phyloP scores from a whole-genome alignment of 805 yeast genomes.

The Tetrapisispora fleetii region DNA sequence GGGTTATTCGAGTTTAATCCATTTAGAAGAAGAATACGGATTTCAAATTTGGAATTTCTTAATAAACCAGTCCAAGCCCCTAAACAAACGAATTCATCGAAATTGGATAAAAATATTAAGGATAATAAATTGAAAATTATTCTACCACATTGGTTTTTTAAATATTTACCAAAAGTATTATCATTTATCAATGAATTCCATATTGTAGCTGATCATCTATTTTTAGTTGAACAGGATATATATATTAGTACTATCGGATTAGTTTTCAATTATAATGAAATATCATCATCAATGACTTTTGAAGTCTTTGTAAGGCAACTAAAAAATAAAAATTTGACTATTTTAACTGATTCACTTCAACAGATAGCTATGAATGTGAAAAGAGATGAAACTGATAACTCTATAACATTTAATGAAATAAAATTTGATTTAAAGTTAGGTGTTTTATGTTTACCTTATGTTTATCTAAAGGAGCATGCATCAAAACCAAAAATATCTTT shows the following conservation, averaged over 20 bases:
- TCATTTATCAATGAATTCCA: background rate
- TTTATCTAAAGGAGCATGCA: conserved; percentile 3
- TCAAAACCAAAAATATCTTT: background rate
- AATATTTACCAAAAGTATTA: background rate
- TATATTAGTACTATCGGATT: conserved; percentile 1
- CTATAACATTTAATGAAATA: conserved; percentile 8
- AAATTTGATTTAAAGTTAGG: conserved; percentile 16
- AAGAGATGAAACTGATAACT: background rate
- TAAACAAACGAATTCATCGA: background rate
- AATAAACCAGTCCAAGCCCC: background rate
- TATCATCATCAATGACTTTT: background rate
- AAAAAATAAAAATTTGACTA: background rate
- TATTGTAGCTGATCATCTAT: conserved; percentile 1
- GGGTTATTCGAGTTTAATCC: conserved; percentile 13
- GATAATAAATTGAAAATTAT: background rate
- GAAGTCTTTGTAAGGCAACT: background rate
- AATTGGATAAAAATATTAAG: background rate
- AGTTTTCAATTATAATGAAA: background rate
- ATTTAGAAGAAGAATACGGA: conserved; percentile 11
- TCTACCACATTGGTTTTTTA: background rate
- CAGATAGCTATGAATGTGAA: conserved; percentile 1
- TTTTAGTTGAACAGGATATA: background rate
- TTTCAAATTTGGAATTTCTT: conserved; percentile 4
- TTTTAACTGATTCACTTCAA: conserved; percentile 8
- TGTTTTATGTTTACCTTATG: conserved; percentile 13